These are phyloP conservation scores for Colletotrichum filicis DNA, from an alignment of 2,329 filamentous ascomycete species.

Conservation along the genomic window DNA sequence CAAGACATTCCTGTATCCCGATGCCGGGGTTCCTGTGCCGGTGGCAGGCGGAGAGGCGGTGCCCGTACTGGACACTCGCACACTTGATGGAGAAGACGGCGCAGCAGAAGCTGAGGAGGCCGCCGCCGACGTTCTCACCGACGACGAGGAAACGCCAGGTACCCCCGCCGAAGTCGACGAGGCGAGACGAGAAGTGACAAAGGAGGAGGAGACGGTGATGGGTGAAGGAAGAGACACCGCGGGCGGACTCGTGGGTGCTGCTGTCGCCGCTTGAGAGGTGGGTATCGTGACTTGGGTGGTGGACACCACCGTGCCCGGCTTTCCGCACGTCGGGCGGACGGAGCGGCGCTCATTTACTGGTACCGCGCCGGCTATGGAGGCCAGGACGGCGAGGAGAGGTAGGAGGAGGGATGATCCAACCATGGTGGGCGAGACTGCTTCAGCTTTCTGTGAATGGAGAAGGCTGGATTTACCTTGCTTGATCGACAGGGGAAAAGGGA, in stretches of 20 bases:
- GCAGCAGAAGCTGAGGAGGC: background rate
- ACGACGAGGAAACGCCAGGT: background rate
- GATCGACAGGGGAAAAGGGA: conserved; percentile 8
- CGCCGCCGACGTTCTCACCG: background rate
- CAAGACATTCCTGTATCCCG: conserved; percentile 50
- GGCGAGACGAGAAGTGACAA: background rate
- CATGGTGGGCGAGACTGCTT: conserved; percentile 7
- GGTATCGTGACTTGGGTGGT: conserved; percentile 4
- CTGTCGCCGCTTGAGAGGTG: background rate
- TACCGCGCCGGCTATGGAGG: conserved; percentile 19
- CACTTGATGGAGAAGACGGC: background rate
- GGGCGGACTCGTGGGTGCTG: background rate
- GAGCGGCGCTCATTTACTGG: background rate
- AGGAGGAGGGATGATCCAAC: conserved; percentile 8
- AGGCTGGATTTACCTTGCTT: background rate
- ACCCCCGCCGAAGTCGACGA: background rate
- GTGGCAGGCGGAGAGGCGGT: background rate
- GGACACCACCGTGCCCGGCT: background rate
- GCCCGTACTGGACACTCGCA: background rate
- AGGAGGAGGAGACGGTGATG: background rate
- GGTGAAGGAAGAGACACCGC: background rate
- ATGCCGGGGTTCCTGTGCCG: background rate
- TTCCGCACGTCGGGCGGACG: background rate
- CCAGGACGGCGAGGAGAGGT: conserved; percentile 11
- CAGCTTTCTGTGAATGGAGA: background rate